These are phyloP conservation scores for Rosellinia necatrix DNA, from an alignment of 2,329 filamentous ascomycete species.

Conservation along the genomic window DNA sequence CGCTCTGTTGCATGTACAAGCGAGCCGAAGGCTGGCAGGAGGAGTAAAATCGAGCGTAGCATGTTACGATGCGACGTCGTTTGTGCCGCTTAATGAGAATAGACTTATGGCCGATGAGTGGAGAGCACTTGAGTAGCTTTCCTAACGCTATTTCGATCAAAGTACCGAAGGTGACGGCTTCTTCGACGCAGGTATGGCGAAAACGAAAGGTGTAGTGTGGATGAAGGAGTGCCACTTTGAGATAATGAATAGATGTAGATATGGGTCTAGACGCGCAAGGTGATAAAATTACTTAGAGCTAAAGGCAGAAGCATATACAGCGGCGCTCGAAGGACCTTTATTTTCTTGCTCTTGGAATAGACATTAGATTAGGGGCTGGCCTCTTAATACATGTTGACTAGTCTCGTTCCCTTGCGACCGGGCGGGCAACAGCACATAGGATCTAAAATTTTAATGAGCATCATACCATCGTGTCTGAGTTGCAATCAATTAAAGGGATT, in stretches of 20 bases:
- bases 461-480: background rate
- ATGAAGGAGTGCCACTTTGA: background rate
- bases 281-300: background rate
- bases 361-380: background rate
- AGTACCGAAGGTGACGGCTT: background rate
- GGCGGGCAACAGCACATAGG: background rate
- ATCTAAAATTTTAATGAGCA: background rate
- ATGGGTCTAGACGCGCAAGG: slow-evolving; percentile 8
- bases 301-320: background rate
- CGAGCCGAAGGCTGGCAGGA: slow-evolving; percentile 27
- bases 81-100: background rate
- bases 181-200: background rate
- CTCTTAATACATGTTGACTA: slow-evolving; percentile 11
- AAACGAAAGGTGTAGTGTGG: background rate
- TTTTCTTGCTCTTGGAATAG: background rate
- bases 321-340: background rate
- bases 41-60: slow-evolving; percentile 24
- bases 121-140: background rate
- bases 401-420: background rate
- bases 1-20: slow-evolving; percentile 29
- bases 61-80: slow-evolving; percentile 11
- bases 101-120: background rate
- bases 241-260: slow-evolving; percentile 2
- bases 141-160: background rate
- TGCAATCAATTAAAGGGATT: background rate